These are phyloP conservation scores for Annona cherimola DNA, from an alignment of 164 flowering plant species.

Conservation along the genomic window DNA sequence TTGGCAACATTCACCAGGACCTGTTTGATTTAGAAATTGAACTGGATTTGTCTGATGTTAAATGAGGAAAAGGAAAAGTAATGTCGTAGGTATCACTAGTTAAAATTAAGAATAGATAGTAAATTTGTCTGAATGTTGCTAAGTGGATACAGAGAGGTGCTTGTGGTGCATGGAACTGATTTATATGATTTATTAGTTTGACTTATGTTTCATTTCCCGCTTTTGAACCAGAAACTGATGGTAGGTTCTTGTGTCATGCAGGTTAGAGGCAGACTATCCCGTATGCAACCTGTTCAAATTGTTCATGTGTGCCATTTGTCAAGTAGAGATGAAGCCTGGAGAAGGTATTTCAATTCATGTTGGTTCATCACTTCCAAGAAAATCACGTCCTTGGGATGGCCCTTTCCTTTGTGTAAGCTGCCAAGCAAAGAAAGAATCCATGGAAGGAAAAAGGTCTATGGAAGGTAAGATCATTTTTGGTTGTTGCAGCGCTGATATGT, in stretches of 20 bases:
- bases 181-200: background rate
- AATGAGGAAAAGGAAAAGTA: no score
- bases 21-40: no score
- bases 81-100: no score
- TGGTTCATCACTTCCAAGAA: conserved; percentile 48
- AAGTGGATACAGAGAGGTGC: background rate
- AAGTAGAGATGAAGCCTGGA: conserved; percentile 80
- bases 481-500: background rate
- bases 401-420: conserved; percentile 92
- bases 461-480: conserved; percentile 35
- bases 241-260: conserved; percentile 30
- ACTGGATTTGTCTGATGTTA: no score
- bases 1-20: no score
- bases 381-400: conserved; percentile 92
- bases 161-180: background rate
- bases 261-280: conserved; percentile 91
- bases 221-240: background rate
- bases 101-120: background rate
- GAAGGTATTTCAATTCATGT: conserved; percentile 89
- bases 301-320: conserved; percentile 94
- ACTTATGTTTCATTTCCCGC: background rate
- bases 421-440: conserved; percentile 92
- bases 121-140: background rate
- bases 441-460: conserved; percentile 89
- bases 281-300: conserved; percentile 90